Percentiles rank a stretch among this genome's conserved stretches.
These are phyloP conservation scores for Aspergillus cejpii DNA, from an alignment of 2,329 filamentous ascomycete genomes.

Conservation along the genomic window DNA sequence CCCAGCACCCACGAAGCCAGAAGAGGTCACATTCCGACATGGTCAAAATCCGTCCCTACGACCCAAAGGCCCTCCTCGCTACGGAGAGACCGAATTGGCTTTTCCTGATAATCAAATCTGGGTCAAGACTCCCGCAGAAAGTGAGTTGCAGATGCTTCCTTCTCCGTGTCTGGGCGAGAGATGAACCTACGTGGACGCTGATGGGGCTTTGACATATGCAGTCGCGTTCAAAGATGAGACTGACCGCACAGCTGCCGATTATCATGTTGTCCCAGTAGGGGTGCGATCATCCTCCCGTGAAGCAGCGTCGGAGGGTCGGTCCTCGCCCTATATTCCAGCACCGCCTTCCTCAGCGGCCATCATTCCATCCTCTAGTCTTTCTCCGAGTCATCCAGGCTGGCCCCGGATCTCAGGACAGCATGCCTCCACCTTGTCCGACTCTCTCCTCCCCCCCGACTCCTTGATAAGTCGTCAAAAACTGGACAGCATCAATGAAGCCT, in stretches of 20 bases:
- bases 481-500: conserved; percentile 28
- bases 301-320: conserved; percentile 21
- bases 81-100: conserved; percentile 31
- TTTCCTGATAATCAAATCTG: conserved; percentile 32
- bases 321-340: conserved; percentile 21
- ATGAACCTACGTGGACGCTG: background rate
- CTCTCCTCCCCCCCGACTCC: conserved; percentile 15
- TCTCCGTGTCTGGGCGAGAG: background rate
- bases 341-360: conserved; percentile 16
- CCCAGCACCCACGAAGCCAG: conserved; percentile 29
- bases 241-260: conserved; percentile 31
- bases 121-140: conserved; percentile 25
- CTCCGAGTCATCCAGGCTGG: conserved; percentile 4
- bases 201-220: conserved; percentile 7
- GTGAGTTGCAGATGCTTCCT: conserved; percentile 16
- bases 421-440: conserved; percentile 16
- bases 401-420: conserved; percentile 10
- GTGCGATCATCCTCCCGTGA: conserved; percentile 14
- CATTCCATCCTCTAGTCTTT: conserved; percentile 12
- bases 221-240: conserved; percentile 35
- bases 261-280: conserved; percentile 24
- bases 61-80: conserved; percentile 30
- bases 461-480: conserved; percentile 23
- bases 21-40: conserved; percentile 34
- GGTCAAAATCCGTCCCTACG: conserved; percentile 34